Conservation (phyloP, 192 early-diverging fungal species). For the Mortierella claussenii region DNA sequence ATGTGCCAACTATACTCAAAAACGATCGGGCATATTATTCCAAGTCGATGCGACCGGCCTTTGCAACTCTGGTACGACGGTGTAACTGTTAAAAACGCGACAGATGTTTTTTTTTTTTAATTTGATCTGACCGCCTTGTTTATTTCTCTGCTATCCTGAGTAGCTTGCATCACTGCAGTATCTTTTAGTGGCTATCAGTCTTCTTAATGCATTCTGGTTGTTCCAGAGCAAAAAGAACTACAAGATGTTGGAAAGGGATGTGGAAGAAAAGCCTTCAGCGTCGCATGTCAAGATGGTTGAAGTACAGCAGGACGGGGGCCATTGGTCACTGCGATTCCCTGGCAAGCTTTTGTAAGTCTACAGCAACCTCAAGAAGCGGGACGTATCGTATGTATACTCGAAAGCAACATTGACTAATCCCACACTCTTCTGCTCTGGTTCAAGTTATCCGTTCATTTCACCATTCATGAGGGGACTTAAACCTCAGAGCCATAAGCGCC, state of each 20-base stretch:
- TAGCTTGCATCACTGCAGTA: slow-evolving; percentile 27
- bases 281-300: slow-evolving; percentile 23
- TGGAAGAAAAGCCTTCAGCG: slow-evolving; percentile 18
- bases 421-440: no score
- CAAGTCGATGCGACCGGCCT: slow-evolving; percentile 22
- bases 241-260: slow-evolving; percentile 27
- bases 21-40: slow-evolving; percentile 15
- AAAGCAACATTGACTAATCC: no score
- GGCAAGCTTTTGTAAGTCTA: slow-evolving; percentile 31
- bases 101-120: no score
- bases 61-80: slow-evolving; percentile 21
- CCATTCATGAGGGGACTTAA: slow-evolving; percentile 16
- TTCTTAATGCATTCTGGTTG: slow-evolving; percentile 36
- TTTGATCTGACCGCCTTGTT: neutral
- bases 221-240: slow-evolving; percentile 50
- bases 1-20: slow-evolving; percentile 31
- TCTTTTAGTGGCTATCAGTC: slow-evolving; percentile 33
- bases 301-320: slow-evolving; percentile 15
- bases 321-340: slow-evolving; percentile 35
- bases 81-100: no score
- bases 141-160: neutral
- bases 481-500: slow-evolving; percentile 13
- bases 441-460: slow-evolving; percentile 26
- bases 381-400: no score
- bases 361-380: no score